Base-by-base conservation (phyloP, 495 filamentous ascomycete genomes). In the Penicillium ochrochloron region DNA sequence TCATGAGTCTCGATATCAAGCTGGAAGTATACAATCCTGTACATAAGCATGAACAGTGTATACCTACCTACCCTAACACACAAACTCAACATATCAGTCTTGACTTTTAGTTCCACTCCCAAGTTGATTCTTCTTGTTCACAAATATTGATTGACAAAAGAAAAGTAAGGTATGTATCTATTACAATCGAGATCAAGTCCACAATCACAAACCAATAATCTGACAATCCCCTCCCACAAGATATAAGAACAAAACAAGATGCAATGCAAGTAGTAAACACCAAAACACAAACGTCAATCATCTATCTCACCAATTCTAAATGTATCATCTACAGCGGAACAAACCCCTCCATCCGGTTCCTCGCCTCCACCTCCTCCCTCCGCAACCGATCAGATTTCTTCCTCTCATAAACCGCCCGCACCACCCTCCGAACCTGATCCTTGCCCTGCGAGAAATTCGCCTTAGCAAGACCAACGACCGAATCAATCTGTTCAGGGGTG, bases 361-460 rank as follows among this genome's bases (percentile, higher is more conserved):
- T 71, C 31, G 68, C 68, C 58, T 83, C 81, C 64, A 83, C 78
- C 29, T 67, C 64, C 74, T 93, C 88, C 53, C 77, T 76, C 66
- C 86, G 80, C 64, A 90, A 64, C 53, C 94, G 82, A 73, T 83
- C 72, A 68, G 80, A 84, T 77, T 88, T 94, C 82, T 96, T 97
- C 63, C 95, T 81, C 81, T 97, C 92, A 75, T 96, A 99, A 1
- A 99, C 93, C 17, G 93, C 95, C 54, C 90, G 80, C n/a, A 98
- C 88, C 25, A 89, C 89, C 25, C 87, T 83, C 61, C 86, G 88
- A 25, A 92, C 89, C 76, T 89, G 87, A 46, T 90, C 89, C 59
- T 84, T 81, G 1, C 95, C 92, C 73, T 95, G 90, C 6, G 82
- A 83, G 65, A 91, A 99, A 75, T 99, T 99, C 3, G 92, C 92